phyloP scores from a whole-genome alignment of 257 asterid genomes.

The Rubia yunnanensis region DNA sequence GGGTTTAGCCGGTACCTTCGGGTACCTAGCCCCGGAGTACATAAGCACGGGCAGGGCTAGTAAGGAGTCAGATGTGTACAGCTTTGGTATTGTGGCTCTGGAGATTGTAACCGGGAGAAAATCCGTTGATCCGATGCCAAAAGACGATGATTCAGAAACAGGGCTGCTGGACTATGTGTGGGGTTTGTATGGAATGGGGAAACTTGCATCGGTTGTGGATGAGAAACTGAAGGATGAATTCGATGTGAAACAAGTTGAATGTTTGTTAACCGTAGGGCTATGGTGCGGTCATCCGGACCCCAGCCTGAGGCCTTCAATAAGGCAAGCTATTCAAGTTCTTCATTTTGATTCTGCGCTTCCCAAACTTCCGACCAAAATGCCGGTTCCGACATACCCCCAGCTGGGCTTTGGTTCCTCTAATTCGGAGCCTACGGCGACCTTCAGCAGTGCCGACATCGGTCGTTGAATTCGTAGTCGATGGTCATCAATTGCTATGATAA shows the following conservation, averaged over 20 bases:
- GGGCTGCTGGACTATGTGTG: slow-evolving; percentile 28
- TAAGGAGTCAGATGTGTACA: slow-evolving; percentile 28
- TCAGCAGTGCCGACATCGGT: slow-evolving; percentile 16
- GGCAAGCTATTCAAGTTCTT: slow-evolving; percentile 31
- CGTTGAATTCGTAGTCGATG: too few species aligned
- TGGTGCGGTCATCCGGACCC: slow-evolving; percentile 31
- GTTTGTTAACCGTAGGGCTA: slow-evolving; percentile 22
- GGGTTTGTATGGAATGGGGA: slow-evolving; percentile 23
- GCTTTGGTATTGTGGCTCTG: slow-evolving; percentile 28
- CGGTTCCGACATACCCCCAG: slow-evolving; percentile 21
- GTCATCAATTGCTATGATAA: too few species aligned
- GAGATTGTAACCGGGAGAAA: slow-evolving; percentile 30
- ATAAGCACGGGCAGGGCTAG: slow-evolving; percentile 26
- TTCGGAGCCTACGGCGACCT: slow-evolving; percentile 18
- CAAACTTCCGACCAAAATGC: slow-evolving; percentile 23
- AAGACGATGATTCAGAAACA: slow-evolving; percentile 6
- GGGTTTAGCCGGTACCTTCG: slow-evolving; percentile 28
- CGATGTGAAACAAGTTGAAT: slow-evolving; percentile 22
- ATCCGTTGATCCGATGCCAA: slow-evolving; percentile 1
- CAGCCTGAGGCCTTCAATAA: slow-evolving; percentile 27
- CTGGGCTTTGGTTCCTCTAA: slow-evolving; percentile 1
- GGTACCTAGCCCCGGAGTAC: slow-evolving; percentile 32
- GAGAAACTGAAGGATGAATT: slow-evolving; percentile 10
- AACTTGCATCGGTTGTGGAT: slow-evolving; percentile 20
- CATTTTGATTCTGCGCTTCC: slow-evolving; percentile 29